These are phyloP conservation scores for Nematodospora anomalae DNA, from an alignment of 1,139 yeast genomes.

Conservation along the genomic window DNA sequence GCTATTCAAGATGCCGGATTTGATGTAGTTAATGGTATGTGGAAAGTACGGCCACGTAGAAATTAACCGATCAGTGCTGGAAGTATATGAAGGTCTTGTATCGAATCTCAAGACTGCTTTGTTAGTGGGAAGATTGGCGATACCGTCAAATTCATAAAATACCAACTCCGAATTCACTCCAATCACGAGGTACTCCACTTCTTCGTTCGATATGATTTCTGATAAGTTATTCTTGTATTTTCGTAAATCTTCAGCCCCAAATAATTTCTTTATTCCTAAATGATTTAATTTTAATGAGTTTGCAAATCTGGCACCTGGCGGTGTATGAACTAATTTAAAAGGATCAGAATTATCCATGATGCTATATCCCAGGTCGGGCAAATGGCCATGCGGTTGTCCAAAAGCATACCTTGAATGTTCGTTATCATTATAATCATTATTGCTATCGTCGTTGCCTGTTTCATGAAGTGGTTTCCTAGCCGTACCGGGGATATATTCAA, in stretches of 20 bases:
- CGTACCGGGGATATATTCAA: conserved; percentile 6
- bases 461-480: background rate
- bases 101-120: conserved; percentile 35
- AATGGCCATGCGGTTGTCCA: conserved; percentile 4
- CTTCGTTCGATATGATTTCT: conserved; percentile 16
- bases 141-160: conserved; percentile 28
- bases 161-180: conserved; percentile 33
- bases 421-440: conserved; percentile 3
- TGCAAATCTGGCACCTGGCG: conserved; percentile 35
- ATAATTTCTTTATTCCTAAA: conserved; percentile 23
- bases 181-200: conserved; percentile 24
- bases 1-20: conserved; percentile 25
- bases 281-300: conserved; percentile 27
- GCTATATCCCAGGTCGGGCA: conserved; percentile 18
- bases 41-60: conserved; percentile 56
- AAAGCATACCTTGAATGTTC: conserved; percentile 1
- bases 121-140: conserved; percentile 24
- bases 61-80: conserved; percentile 34
- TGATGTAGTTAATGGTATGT: conserved; percentile 54
- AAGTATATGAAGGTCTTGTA: conserved; percentile 40
- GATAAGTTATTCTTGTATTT: conserved; percentile 39
- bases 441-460: too few relatives aligned
- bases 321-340: conserved; percentile 23
- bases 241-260: conserved; percentile 18
- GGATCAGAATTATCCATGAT: conserved; percentile 21